Evolutionary conservation across 139 green algal species (phyloP), one percentile per base, ranked within the genome.

Genomic region (Chlorella ohadii): DNA sequence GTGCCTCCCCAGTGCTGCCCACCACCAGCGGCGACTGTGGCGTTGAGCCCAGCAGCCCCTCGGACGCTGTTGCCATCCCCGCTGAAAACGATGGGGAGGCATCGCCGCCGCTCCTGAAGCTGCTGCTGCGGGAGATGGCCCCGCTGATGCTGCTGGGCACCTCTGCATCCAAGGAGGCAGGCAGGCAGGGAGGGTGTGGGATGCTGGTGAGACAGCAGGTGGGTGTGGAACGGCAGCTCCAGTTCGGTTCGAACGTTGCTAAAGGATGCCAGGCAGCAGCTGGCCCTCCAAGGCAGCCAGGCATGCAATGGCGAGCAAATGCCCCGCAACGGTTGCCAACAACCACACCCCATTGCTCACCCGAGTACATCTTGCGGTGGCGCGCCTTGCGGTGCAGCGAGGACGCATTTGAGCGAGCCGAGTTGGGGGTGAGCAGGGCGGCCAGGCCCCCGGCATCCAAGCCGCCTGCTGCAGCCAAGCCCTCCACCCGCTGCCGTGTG

Each of bases 301-400:
- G n/a, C n/a, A n/a, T n/a, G n/a, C n/a, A n/a, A n/a, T n/a, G n/a
- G n/a, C n/a, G n/a, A n/a, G n/a, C n/a, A n/a, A n/a, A n/a, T n/a
- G n/a, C n/a, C n/a, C n/a, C 44, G n/a, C 13, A 25, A 65, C 44
- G 2, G 25, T 15, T 9, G 6, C 16, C 0, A 51, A 13, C 0
- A 27, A 63, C n/a, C 13, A 11, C 47, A 33, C 7, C 39, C 44
- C 6, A 16, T 34, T 5, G 28, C 76, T 20, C 36, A 82, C 76
- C 76, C 27, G 76, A 82, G 76, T 39, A 57, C 76, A 82, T 57
- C 76, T 82, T 82, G 56, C 76, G 76, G 76, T 82, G 76, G 47
- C 63, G 76, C 20, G 63, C 57, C 57, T 82, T 82, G 59, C 76
- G 76, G 59, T 41, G 56, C 23, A 31, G n/a, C 25, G 41, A 82